Evolutionary conservation across 2,329 filamentous ascomycete species (phyloP).

Genomic region (Aspergillus quadricinctus): DNA sequence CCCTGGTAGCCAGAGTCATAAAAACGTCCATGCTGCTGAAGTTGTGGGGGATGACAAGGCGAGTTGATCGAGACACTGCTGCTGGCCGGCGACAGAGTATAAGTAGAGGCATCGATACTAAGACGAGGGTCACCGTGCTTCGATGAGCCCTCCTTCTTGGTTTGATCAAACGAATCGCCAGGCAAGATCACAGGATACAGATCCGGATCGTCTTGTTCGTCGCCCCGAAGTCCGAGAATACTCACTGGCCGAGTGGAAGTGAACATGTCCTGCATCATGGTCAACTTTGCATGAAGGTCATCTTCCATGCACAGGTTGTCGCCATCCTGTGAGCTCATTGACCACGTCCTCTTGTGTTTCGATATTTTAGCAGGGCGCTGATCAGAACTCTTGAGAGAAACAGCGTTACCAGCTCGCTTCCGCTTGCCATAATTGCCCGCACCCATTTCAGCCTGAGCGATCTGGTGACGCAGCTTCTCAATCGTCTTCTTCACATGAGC

Average conservation of each 20-base stretch:
- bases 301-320: conserved; percentile 40
- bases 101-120: conserved; percentile 30
- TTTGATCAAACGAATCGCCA: conserved; percentile 24
- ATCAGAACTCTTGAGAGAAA: conserved; percentile 42
- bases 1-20: conserved; percentile 20
- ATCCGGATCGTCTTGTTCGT: conserved; percentile 44
- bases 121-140: conserved; percentile 30
- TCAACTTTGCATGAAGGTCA: conserved; percentile 42
- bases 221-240: conserved; percentile 40
- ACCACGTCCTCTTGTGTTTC: conserved; percentile 94
- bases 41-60: conserved; percentile 21
- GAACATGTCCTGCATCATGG: conserved; percentile 45
- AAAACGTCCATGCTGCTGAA: conserved; percentile 9
- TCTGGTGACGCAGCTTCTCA: conserved; percentile 92
- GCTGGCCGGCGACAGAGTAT: conserved; percentile 36
- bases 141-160: conserved; percentile 27
- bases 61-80: conserved; percentile 39
- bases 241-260: conserved; percentile 42
- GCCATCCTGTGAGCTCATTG: conserved; percentile 67
- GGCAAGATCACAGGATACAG: conserved; percentile 39
- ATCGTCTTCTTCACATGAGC: conserved; percentile 95
- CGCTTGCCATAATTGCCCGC: conserved; percentile 58
- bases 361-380: conserved; percentile 72
- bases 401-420: conserved; percentile 54
- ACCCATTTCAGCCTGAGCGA: conserved; percentile 66